Percentiles rank a stretch among this genome's conserved stretches.
Conservation (phyloP, 139 green algal genomes). For the Bryopsis sp. region DNA sequence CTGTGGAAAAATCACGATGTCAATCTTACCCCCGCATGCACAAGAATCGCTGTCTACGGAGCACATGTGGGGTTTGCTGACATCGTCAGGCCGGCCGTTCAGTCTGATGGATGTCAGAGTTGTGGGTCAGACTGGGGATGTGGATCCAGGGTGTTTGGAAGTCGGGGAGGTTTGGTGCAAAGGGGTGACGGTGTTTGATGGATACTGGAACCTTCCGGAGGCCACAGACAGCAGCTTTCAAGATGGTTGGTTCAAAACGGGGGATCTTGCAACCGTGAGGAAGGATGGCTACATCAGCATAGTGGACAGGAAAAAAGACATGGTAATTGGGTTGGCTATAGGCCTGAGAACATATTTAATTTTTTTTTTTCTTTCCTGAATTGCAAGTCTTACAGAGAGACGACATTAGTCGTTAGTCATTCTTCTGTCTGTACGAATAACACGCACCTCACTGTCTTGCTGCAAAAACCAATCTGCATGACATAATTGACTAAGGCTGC, state of each 20-base stretch:
- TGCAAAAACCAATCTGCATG: no score
- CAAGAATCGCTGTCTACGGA: not conserved
- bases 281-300: constrained; percentile 46
- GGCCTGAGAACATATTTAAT: not conserved
- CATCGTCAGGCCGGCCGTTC: constrained; percentile 1
- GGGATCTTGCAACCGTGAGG: not conserved
- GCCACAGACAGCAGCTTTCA: constrained; percentile 13
- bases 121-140: constrained; percentile 25
- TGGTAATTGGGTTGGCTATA: constrained; percentile 34
- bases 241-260: constrained; percentile 27
- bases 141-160: constrained; percentile 34
- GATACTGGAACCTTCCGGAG: constrained; percentile 39
- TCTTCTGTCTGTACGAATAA: no score
- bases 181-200: constrained; percentile 67
- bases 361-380: no score
- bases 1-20: constrained; percentile 92
- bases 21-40: constrained; percentile 49
- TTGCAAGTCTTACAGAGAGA: no score
- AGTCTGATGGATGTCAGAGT: constrained; percentile 9
- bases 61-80: not conserved
- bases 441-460: no score
- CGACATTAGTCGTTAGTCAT: no score
- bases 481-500: no score
- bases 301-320: constrained; percentile 83
- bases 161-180: constrained; percentile 63